A percentile compares a stretch with the other conserved stretches of the same genome.
Conservation (phyloP, 225 moss, liverwort and hornwort species). For the Physcomitrellopsis africana region DNA sequence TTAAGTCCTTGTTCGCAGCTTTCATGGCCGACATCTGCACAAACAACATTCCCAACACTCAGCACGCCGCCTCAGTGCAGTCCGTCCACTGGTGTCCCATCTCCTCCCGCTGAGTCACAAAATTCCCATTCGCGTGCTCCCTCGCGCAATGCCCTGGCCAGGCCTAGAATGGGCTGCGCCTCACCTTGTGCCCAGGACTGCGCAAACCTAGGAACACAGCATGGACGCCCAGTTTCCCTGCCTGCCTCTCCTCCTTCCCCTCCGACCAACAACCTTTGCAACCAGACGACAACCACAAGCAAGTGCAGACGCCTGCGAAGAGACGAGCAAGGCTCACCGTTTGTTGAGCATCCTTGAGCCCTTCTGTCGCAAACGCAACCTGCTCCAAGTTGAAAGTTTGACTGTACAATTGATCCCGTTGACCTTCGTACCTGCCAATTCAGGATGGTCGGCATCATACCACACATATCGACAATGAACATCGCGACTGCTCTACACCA, state of each 20-base stretch:
- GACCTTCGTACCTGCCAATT: constrained; percentile 81
- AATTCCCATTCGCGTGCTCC: background rate
- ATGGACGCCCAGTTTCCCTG: no score
- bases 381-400: constrained; percentile 98
- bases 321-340: constrained; percentile 53
- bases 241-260: no score
- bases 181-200: background rate
- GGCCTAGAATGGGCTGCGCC: background rate
- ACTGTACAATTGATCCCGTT: constrained; percentile 91
- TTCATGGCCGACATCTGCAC: constrained; percentile 92
- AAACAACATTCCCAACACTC: constrained; percentile 19
- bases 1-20: constrained; percentile 91
- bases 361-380: constrained; percentile 94
- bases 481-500: background rate
- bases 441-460: background rate
- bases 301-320: background rate
- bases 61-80: background rate
- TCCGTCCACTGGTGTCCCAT: background rate
- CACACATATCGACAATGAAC: background rate
- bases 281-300: background rate
- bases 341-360: constrained; percentile 89
- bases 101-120: background rate
- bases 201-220: background rate
- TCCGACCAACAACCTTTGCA: background rate
- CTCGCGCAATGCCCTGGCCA: constrained; percentile 6